Evolutionary conservation across 805 yeast genomes (phyloP).

Genomic region (Candida silvicultrix): DNA sequence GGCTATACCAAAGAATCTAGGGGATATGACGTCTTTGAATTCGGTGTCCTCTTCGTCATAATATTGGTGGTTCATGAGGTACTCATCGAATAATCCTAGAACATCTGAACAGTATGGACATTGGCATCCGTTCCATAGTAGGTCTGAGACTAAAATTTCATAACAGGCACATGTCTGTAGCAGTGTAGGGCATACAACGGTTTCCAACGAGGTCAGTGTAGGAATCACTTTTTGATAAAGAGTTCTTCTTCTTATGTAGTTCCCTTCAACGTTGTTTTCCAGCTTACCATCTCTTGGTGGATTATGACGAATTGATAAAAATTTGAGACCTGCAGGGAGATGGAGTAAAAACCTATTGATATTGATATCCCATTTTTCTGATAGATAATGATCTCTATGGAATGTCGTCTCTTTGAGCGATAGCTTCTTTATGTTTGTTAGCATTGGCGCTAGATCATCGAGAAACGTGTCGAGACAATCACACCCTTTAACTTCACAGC

Average conservation of each 20-base stretch:
- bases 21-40: conserved; percentile 56
- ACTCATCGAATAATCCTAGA: conserved; percentile 50
- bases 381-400: conserved; percentile 38
- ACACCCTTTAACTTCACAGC: conserved; percentile 43
- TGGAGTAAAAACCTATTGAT: conserved; percentile 35
- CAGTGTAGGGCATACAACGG: conserved; percentile 51
- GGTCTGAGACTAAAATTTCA: conserved; percentile 62
- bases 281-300: conserved; percentile 54
- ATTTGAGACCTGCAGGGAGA: conserved; percentile 31
- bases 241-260: conserved; percentile 52
- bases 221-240: conserved; percentile 47
- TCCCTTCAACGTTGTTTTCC: conserved; percentile 68
- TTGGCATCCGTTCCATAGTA: conserved; percentile 74
- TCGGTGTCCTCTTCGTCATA: conserved; percentile 38
- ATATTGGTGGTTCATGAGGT: conserved; percentile 57
- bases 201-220: conserved; percentile 31
- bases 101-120: conserved; percentile 47
- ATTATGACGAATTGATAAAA: conserved; percentile 47
- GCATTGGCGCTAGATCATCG: conserved; percentile 28
- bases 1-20: conserved; percentile 47
- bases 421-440: conserved; percentile 19
- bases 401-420: conserved; percentile 28
- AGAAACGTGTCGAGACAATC: conserved; percentile 40
- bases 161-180: conserved; percentile 58
- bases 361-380: conserved; percentile 49